These are phyloP conservation scores for Pichia deserticola DNA, from an alignment of 805 yeast species.

Conservation along the genomic window DNA sequence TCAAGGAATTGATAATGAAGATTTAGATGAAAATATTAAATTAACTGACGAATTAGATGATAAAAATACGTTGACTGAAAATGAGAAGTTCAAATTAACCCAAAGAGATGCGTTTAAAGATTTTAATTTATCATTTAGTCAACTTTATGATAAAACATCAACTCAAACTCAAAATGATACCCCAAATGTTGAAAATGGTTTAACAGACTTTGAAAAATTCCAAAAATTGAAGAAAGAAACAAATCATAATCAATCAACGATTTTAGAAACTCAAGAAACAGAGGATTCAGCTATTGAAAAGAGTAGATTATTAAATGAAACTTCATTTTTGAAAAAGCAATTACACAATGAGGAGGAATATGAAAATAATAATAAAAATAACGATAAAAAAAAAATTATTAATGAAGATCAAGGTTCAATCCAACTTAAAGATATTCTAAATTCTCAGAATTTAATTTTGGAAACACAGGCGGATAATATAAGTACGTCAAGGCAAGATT, in stretches of 20 bases:
- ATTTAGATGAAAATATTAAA: conserved; percentile 17
- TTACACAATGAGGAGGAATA: neutral
- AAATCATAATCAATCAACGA: neutral
- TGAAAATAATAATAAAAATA: neutral
- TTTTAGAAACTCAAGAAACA: neutral
- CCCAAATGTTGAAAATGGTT: neutral
- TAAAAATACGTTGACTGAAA: conserved; percentile 10
- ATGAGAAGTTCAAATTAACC: conserved; percentile 11
- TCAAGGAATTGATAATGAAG: conserved; percentile 10
- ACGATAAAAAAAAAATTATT: neutral
- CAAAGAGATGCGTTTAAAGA: conserved; percentile 11
- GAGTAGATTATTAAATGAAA: neutral
- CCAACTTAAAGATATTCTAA: conserved; percentile 17
- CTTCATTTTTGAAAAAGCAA: conserved; percentile 5
- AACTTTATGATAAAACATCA: conserved; percentile 16
- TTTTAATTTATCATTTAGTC: conserved; percentile 21
- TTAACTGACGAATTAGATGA: conserved; percentile 14
- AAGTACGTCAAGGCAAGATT: conserved; percentile 1
- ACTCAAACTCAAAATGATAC: conserved; percentile 14
- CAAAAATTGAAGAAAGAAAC: conserved; percentile 13
- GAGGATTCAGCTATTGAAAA: neutral
- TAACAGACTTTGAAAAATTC: conserved; percentile 12
- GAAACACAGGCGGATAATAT: conserved; percentile 25
- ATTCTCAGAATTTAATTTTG: conserved; percentile 25
- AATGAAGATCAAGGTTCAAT: neutral